phyloP scores from a whole-genome alignment of 257 asterid species.

The Henckelia pumila region DNA sequence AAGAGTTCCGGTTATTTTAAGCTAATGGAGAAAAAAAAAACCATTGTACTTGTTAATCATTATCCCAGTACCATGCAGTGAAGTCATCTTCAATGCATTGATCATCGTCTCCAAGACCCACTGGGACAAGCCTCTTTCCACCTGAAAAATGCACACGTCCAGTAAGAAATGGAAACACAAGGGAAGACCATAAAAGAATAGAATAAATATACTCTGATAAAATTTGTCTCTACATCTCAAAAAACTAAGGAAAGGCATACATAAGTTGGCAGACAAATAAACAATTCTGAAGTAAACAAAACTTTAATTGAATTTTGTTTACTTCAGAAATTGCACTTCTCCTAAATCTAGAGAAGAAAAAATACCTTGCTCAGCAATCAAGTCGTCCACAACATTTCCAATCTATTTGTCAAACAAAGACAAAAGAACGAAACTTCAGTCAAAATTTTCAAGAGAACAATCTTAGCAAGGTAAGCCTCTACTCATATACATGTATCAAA shows the following conservation, averaged over 20 bases:
- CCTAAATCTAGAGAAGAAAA: constrained; percentile 10
- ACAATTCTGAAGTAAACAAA: background rate
- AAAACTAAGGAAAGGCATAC: background rate
- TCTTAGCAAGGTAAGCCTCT: background rate
- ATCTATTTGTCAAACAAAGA: constrained; percentile 44
- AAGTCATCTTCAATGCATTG: constrained; percentile 98
- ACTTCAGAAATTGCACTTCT: background rate
- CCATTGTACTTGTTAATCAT: background rate
- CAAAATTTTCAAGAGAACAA: background rate
- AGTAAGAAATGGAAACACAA: constrained; percentile 23
- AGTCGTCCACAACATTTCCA: constrained; percentile 74
- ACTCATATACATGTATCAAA: constrained; percentile 12
- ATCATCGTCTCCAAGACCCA: constrained; percentile 97
- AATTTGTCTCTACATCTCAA: background rate
- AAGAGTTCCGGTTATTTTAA: background rate
- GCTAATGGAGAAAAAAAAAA: constrained; percentile 8
- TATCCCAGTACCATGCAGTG: constrained; percentile 62
- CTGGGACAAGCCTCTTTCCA: constrained; percentile 64
- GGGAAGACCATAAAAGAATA: constrained; percentile 13
- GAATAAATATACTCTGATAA: constrained; percentile 9
- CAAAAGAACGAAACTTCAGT: constrained; percentile 6
- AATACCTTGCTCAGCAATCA: constrained; percentile 71
- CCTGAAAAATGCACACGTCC: constrained; percentile 44
- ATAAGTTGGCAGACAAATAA: background rate
- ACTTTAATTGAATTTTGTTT: constrained; percentile 7